phyloP scores from a whole-genome alignment of 2,329 filamentous ascomycete species.

The Pseudogymnoascus sp. region DNA sequence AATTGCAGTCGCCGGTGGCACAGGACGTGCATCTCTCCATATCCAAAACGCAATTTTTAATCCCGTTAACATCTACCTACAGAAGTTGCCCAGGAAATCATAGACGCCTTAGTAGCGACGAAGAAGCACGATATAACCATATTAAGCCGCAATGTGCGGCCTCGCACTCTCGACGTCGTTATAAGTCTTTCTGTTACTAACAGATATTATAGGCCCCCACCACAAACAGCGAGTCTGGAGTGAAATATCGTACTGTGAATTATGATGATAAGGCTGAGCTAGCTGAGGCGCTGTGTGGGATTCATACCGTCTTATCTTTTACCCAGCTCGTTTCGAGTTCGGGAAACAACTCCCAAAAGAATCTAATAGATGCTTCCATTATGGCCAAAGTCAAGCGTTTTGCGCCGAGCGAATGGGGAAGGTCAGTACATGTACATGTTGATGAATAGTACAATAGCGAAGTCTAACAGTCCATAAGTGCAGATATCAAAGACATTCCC shows the following conservation, averaged over 20 bases:
- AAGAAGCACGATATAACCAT: constrained; percentile 45
- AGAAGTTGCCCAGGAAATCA: constrained; percentile 46
- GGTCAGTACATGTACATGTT: background rate
- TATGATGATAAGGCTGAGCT: constrained; percentile 36
- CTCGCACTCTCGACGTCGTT: background rate
- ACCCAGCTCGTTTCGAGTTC: constrained; percentile 19
- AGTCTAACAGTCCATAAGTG: constrained; percentile 22
- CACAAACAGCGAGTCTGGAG: constrained; percentile 19
- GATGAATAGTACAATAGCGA: background rate
- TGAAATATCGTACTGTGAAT: constrained; percentile 35
- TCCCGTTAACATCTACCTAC: background rate
- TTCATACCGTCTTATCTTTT: constrained; percentile 45
- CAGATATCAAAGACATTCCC: constrained; percentile 23
- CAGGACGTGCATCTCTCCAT: background rate
- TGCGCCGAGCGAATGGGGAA: constrained; percentile 32
- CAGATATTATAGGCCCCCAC: constrained; percentile 22
- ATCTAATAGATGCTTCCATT: constrained; percentile 34
- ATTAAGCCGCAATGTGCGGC: constrained; percentile 37
- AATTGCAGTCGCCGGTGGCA: background rate
- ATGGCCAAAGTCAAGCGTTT: constrained; percentile 34
- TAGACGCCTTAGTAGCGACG: constrained; percentile 40
- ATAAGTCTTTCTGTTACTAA: constrained; percentile 11
- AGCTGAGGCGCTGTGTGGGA: constrained; percentile 32
- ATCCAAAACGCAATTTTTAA: background rate
- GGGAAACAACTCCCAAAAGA: constrained; percentile 30